Evolutionary conservation across 1,284 basidiomycete species (phyloP), one percentile per base, ranked within the genome.

Genomic region (Cryptococcus hybrid): DNA sequence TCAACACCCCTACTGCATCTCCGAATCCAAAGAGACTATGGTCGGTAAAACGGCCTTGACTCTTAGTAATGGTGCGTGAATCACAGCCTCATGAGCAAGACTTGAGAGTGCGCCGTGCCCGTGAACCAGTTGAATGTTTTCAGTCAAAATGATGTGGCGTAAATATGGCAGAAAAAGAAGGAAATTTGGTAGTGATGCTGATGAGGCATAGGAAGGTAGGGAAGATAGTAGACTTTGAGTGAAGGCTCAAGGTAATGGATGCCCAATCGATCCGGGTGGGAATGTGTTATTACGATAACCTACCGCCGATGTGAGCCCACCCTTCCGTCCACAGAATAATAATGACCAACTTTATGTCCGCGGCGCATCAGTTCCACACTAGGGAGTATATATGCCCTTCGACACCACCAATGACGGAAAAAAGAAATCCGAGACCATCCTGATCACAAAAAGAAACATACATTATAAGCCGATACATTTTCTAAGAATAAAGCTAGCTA

Each of bases 301-400:
- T 94, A 65, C 12, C 40, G 24, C 24, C 13, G 50, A 7, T 3
- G 52, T 57, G 13, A 54, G 56, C 42, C 37, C 11, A 44, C 42
- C 6, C 7, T 44, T n/a, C n/a, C 7, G 12, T 18, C 42, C 15
- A 18, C 15, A 7, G 38, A 38, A 18, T 12, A 35, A 36, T 11
- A 50, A 11, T 15, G 35, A 61, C 77, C 54, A 69, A 89, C 92
- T 79, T 90, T 93, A 77, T 99, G 93, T 1, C 94, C 92, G 35
- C 85, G 83, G 44, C 83, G 82, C 54, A 93, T 84, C 51, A 99
- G 85, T 56, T 88, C 86, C n/a, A 88, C 86, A 61, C 86, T 42
- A 97, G 82, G 85, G 90, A 91, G 79, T 92, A 97, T 52, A 98
- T 94, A 77, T 98, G 93, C 61, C 87, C 94, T 77, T 99, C 96